Percentiles rank a stretch among this genome's conserved stretches.
phyloP scores from a whole-genome alignment of 805 yeast species.

The Lipomyces starkeyi region DNA sequence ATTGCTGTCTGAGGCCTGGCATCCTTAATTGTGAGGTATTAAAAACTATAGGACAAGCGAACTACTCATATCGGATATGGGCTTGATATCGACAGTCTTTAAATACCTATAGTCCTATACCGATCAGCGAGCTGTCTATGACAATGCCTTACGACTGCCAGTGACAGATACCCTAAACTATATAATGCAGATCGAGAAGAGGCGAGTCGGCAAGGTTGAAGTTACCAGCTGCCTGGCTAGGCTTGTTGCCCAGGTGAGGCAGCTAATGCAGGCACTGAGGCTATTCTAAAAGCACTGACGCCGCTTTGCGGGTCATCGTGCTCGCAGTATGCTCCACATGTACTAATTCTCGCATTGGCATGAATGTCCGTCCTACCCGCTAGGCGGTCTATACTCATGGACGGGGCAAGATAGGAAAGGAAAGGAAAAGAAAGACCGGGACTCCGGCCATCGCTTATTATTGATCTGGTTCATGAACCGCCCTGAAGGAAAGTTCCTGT shows the following conservation, averaged over 20 bases:
- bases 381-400: not conserved
- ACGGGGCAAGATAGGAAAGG: not conserved
- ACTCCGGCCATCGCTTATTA: not conserved
- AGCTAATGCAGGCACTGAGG: constrained; percentile 5
- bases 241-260: constrained; percentile 1
- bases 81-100: not conserved
- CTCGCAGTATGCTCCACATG: too few relatives aligned
- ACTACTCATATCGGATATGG: too few relatives aligned
- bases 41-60: not conserved
- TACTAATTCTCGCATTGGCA: not conserved
- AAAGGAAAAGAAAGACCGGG: not conserved
- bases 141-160: too few relatives aligned
- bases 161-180: too few relatives aligned
- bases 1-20: not conserved
- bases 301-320: not conserved
- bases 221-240: not conserved
- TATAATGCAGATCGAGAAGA: not conserved
- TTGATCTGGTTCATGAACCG: not conserved
- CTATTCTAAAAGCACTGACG: not conserved
- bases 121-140: too few relatives aligned
- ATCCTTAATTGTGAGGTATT: too few relatives aligned
- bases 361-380: not conserved
- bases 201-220: not conserved
- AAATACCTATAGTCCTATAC: too few relatives aligned
- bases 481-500: too few relatives aligned